Conservation (phyloP, 306 rosid genomes). For the Dalbergia cultrata region DNA sequence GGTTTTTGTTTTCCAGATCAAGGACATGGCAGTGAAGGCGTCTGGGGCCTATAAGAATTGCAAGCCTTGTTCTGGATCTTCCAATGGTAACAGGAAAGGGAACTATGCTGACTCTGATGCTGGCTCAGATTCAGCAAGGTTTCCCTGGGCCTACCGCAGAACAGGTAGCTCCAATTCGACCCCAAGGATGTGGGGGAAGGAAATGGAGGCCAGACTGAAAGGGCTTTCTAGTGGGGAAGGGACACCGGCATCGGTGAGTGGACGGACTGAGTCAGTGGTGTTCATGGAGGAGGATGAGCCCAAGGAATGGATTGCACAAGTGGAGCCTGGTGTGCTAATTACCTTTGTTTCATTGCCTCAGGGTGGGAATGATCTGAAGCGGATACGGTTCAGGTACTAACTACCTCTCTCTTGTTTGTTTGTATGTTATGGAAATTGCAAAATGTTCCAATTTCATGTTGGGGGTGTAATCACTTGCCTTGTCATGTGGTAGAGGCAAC, state of each 20-base stretch:
- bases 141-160: constrained; percentile 74
- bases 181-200: constrained; percentile 90
- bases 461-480: constrained; percentile 55
- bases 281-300: constrained; percentile 97
- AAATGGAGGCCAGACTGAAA: constrained; percentile 80
- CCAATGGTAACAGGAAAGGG: constrained; percentile 57
- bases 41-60: constrained; percentile 95
- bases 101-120: constrained; percentile 76
- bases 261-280: constrained; percentile 77
- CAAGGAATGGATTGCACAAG: constrained; percentile 96
- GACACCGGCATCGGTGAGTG: constrained; percentile 93
- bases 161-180: constrained; percentile 90
- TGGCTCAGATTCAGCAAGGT: constrained; percentile 87
- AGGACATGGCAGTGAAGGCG: constrained; percentile 97
- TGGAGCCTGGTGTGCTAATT: constrained; percentile 98
- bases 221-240: constrained; percentile 92
- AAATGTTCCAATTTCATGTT: constrained; percentile 44
- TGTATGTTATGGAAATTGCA: constrained; percentile 46
- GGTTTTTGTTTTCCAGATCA: constrained; percentile 70
- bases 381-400: constrained; percentile 92
- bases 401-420: constrained; percentile 35
- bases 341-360: constrained; percentile 92
- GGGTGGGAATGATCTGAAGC: constrained; percentile 96
- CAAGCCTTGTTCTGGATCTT: constrained; percentile 90
- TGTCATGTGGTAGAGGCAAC: constrained; percentile 51